These are phyloP conservation scores for Annulohypoxylon truncatum DNA, from an alignment of 2,329 filamentous ascomycete genomes.

Conservation along the genomic window DNA sequence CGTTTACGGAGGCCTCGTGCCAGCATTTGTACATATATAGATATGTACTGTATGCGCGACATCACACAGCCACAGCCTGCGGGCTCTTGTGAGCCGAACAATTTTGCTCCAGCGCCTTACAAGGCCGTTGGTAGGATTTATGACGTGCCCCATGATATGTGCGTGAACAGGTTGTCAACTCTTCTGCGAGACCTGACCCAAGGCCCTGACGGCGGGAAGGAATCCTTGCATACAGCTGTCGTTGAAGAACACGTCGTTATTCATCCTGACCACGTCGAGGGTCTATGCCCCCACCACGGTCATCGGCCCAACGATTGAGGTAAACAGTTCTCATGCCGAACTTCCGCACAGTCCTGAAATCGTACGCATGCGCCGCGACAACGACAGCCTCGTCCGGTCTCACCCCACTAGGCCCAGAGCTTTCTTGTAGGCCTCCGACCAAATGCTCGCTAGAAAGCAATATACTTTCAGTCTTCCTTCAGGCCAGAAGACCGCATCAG, in stretches of 20 bases:
- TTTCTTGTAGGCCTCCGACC: slow-evolving; percentile 59
- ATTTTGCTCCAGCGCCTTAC: slow-evolving; percentile 23
- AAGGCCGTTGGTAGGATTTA: slow-evolving; percentile 23
- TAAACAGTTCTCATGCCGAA: slow-evolving; percentile 65
- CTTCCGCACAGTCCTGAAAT: slow-evolving; percentile 60
- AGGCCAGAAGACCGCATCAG: slow-evolving; percentile 60
- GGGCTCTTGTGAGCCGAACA: slow-evolving; percentile 8
- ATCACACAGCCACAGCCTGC: slow-evolving; percentile 26
- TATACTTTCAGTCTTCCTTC: slow-evolving; percentile 55
- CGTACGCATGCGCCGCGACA: slow-evolving; percentile 67
- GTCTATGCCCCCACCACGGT: slow-evolving; percentile 61
- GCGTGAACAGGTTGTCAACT: slow-evolving; percentile 4
- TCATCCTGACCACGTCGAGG: slow-evolving; percentile 51
- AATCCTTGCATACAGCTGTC: slow-evolving; percentile 37
- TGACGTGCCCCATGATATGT: neutral
- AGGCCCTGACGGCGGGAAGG: slow-evolving; percentile 23
- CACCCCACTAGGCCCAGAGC: slow-evolving; percentile 57
- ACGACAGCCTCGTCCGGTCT: slow-evolving; percentile 61
- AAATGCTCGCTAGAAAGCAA: slow-evolving; percentile 65
- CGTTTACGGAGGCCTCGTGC: slow-evolving; percentile 34
- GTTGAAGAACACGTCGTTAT: slow-evolving; percentile 53
- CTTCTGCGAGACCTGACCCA: slow-evolving; percentile 17
- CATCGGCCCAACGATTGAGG: slow-evolving; percentile 64
- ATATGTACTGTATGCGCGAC: slow-evolving; percentile 29
- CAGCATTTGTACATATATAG: slow-evolving; percentile 9